Base-by-base conservation (phyloP, 768 basidiomycete species). In the Porpolomopsis calyptriformis region DNA sequence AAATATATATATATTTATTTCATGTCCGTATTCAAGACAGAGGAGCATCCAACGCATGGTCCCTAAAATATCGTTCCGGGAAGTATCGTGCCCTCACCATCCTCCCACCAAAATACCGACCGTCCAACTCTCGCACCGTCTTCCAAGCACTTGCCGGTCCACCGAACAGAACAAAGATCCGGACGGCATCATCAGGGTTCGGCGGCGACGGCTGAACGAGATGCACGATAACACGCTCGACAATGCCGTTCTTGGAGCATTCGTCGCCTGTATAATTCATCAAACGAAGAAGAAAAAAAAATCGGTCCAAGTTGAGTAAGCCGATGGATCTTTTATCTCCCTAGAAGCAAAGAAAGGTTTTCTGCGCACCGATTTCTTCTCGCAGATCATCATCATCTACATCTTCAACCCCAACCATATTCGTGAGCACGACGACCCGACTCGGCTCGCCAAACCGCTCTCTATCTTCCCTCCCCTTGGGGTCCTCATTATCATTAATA, bases 101-200 rank as follows among this genome's bases (percentile, higher is more conserved):
- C 52, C 83, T 72, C 8, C 94, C 94, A 10, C 86, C 92, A 57
- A 97, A 98, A 59, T 77, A 94, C 23, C 93, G 73, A 18, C 91
- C 94, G 55, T 98, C 90, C 43, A 97, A 71, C 60, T 94, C 91
- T 40, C 90, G 77, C 2, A 93, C 88, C 0, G 90, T 92, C 63
- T 90, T 89, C 93, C 92, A 98, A 4, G 93, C 94, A 9, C 90
- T 94, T 0, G 76, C 92, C 4, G 88, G 87, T 1, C 93, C 94
- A 0, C 81, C 80, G 56, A 94, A 98, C 43, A 86, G 67, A 12
- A 97, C 84, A 58, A 96, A 98, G 45, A 97, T 82, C 43, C 92
- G 81, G 3, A 96, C 84, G 1, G 82, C 80, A n/a, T 90, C 84
- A n/a, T 81, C 80, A 2, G 77, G 70, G 40, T 82, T 71, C 2